Conservation (phyloP, 2,329 filamentous ascomycete species). For the Didymella glomerata region DNA sequence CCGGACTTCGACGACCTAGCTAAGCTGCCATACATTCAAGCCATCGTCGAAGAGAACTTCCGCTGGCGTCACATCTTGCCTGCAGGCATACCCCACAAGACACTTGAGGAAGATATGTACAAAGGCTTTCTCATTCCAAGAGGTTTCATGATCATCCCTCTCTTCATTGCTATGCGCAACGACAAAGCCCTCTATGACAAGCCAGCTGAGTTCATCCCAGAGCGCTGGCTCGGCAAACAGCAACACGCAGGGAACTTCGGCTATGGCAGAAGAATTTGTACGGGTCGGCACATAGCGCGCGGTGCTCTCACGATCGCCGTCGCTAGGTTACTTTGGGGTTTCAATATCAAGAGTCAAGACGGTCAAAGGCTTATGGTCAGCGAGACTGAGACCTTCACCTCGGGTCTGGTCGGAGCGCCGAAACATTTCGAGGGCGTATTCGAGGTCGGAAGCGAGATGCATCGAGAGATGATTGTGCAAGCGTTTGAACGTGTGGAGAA, state of each 20-base stretch:
- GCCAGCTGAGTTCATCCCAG: conserved; percentile 47
- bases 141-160: conserved; percentile 45
- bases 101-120: conserved; percentile 57
- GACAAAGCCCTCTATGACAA: conserved; percentile 41
- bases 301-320: conserved; percentile 58
- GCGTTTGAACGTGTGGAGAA: conserved; percentile 27
- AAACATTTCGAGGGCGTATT: conserved; percentile 40
- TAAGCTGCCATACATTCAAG: conserved; percentile 38
- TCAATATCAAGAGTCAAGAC: conserved; percentile 51
- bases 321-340: conserved; percentile 61
- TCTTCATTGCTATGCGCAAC: conserved; percentile 46
- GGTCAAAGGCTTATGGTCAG: not conserved
- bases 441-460: conserved; percentile 30
- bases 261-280: conserved; percentile 50
- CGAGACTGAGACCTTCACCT: conserved; percentile 18
- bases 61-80: conserved; percentile 50
- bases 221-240: conserved; percentile 42
- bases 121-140: conserved; percentile 58
- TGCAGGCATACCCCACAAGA: conserved; percentile 55
- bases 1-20: conserved; percentile 33
- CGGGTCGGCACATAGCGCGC: conserved; percentile 40
- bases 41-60: conserved; percentile 41
- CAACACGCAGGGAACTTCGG: conserved; percentile 49
- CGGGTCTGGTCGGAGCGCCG: conserved; percentile 34
- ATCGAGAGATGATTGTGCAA: conserved; percentile 28